Percentiles rank a stretch among this genome's conserved stretches.
phyloP scores from a whole-genome alignment of 768 basidiomycete species.

The Lentinula lateritia region DNA sequence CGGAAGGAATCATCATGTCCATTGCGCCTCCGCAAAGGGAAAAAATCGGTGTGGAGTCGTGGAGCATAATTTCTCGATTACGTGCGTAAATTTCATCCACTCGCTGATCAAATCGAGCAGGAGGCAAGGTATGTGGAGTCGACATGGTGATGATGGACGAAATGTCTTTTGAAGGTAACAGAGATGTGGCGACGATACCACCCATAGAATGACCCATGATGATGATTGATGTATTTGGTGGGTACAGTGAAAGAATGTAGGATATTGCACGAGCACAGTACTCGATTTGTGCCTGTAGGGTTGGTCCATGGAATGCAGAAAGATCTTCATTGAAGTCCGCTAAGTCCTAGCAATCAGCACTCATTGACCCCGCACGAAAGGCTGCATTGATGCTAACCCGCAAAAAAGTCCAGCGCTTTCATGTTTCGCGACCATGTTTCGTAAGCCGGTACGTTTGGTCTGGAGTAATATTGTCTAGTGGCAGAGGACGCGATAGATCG shows the following conservation, averaged over 20 bases:
- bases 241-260: constrained; percentile 79
- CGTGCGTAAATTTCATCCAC: constrained; percentile 68
- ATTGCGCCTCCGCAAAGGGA: constrained; percentile 90
- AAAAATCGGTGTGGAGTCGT: constrained; percentile 60
- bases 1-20: constrained; percentile 89
- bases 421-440: constrained; percentile 44
- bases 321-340: constrained; percentile 98
- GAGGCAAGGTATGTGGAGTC: constrained; percentile 84
- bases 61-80: constrained; percentile 33
- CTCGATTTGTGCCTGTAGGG: constrained; percentile 73
- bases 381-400: constrained; percentile 46
- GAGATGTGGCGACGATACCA: constrained; percentile 79
- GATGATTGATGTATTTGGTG: constrained; percentile 54
- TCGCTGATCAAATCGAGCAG: constrained; percentile 79
- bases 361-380: not conserved
- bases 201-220: constrained; percentile 98
- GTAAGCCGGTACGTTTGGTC: constrained; percentile 48
- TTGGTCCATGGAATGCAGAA: constrained; percentile 90
- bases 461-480: constrained; percentile 67
- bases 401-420: constrained; percentile 77
- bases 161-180: constrained; percentile 63
- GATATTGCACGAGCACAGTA: constrained; percentile 69
- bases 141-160: constrained; percentile 93
- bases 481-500: constrained; percentile 94
- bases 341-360: constrained; percentile 18